Conservation (phyloP, 208 protist species). For the Phytomonas francai region DNA sequence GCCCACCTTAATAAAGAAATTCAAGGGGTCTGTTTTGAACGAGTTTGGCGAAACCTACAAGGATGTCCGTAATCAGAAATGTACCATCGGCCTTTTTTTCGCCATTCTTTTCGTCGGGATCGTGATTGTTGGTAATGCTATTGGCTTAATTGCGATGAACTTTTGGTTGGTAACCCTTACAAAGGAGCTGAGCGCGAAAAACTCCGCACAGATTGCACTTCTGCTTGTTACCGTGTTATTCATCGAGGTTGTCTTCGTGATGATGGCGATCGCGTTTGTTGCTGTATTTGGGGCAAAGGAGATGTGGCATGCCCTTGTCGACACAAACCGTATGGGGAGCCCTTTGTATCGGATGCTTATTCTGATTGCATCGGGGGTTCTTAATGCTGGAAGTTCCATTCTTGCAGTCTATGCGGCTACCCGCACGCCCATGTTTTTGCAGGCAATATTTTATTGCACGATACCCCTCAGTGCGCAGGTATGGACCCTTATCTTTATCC, state of each 20-base stretch:
- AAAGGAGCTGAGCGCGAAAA: conserved; percentile 16
- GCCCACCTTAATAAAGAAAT: neutral
- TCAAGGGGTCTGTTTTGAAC: conserved; percentile 18
- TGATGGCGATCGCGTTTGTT: conserved; percentile 27
- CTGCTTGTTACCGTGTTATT: conserved; percentile 57
- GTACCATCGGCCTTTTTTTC: conserved; percentile 32
- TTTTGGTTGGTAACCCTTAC: conserved; percentile 68
- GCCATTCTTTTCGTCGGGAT: conserved; percentile 54
- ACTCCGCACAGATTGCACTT: conserved; percentile 61
- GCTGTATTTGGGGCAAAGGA: conserved; percentile 27
- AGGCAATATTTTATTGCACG: conserved; percentile 62
- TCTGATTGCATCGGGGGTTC: conserved; percentile 59
- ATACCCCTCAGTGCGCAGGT: conserved; percentile 73
- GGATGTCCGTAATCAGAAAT: conserved; percentile 24
- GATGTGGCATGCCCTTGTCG: conserved; percentile 39
- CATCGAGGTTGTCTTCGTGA: conserved; percentile 38
- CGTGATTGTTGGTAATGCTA: conserved; percentile 71
- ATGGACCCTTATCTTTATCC: conserved; percentile 72
- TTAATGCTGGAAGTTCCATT: conserved; percentile 48
- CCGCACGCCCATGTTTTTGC: conserved; percentile 71
- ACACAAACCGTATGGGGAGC: conserved; percentile 38
- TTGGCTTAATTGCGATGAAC: conserved; percentile 66
- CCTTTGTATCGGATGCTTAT: conserved; percentile 56
- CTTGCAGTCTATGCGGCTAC: conserved; percentile 55
- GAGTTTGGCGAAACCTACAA: conserved; percentile 23